phyloP scores from a whole-genome alignment of 2,329 filamentous ascomycete species.

The Alternaria ethzedia region DNA sequence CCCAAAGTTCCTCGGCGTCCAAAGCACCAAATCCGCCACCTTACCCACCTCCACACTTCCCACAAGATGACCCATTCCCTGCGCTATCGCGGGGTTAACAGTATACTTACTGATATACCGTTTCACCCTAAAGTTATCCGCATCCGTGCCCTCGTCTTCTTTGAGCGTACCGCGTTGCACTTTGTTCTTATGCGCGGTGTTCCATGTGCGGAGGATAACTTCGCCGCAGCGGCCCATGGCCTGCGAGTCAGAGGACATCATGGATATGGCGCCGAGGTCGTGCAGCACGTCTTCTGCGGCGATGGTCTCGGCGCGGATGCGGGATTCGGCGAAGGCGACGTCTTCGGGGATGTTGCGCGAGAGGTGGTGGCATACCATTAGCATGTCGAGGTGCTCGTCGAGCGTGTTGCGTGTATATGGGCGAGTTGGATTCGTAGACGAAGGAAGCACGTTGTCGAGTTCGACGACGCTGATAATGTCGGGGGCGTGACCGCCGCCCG shows the following conservation, averaged over 20 bases:
- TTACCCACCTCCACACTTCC: constrained; percentile 90
- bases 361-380: constrained; percentile 97
- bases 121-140: constrained; percentile 92
- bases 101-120: constrained; percentile 96
- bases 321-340: constrained; percentile 91
- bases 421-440: constrained; percentile 88
- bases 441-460: constrained; percentile 84
- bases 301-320: constrained; percentile 95
- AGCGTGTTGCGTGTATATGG: constrained; percentile 92
- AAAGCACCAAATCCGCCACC: constrained; percentile 85
- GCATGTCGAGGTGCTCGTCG: constrained; percentile 96
- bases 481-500: constrained; percentile 91
- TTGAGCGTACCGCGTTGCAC: constrained; percentile 75
- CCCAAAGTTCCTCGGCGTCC: constrained; percentile 85
- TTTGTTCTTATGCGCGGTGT: constrained; percentile 98
- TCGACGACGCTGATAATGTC: constrained; percentile 96
- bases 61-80: constrained; percentile 87
- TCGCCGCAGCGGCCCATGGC: constrained; percentile 97
- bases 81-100: constrained; percentile 88
- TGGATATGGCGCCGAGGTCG: constrained; percentile 91
- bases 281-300: constrained; percentile 96
- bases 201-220: constrained; percentile 92
- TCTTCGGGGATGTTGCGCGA: constrained; percentile 94
- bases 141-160: constrained; percentile 79
- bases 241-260: constrained; percentile 96